Evolutionary conservation across 805 yeast genomes (phyloP), one percentile per base, ranked within the genome.

Genomic region (Ogataea degrootiae): DNA sequence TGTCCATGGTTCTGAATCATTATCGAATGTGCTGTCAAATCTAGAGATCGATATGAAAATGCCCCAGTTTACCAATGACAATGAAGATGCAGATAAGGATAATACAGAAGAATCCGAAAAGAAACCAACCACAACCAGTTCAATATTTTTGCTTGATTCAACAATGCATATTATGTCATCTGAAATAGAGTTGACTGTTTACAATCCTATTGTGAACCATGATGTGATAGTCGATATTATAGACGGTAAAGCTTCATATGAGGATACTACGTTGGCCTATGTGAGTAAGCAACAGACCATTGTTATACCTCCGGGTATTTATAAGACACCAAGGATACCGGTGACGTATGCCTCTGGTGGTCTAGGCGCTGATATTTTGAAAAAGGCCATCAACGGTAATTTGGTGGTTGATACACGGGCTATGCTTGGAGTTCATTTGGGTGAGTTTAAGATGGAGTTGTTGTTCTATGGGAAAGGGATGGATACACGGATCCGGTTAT

Each of bases 161-260:
- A 76, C 77, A 0, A 74, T 82, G 64, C 85, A 82, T 59, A 52
- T 82, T 4, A 64, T 80, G 63, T 65, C 75, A 0, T 75, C 82
- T 1, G 80, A 79, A 41, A 69, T 79, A 5, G 83, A 80, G 53
- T 57, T 82, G 47, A 72, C 74, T 0, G 66, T 80, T 0, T 77
- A 59, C 60, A 82, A 82, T 53, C 87, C 87, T 1, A 54, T 82
- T 1, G 46, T 52, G 5, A 80, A 82, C 54, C 59, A 69, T n/a
- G 74, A 70, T 15, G 61, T 77, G 0, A 55, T 62, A n/a, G 61
- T 77, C 14, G 64, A 63, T 9, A 62, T 82, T 17, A 49, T 67
- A 17, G 69, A 69, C 36, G 83, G 78, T 1, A 69, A 67, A 44
- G 85, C 85, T 0, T 65, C 66, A 1, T 72, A 73, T 50, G 71